Percentiles rank a stretch among this genome's conserved stretches.
phyloP scores from a whole-genome alignment of 225 moss, liverwort and hornwort species.

The Pseudisothecium myosuroides region DNA sequence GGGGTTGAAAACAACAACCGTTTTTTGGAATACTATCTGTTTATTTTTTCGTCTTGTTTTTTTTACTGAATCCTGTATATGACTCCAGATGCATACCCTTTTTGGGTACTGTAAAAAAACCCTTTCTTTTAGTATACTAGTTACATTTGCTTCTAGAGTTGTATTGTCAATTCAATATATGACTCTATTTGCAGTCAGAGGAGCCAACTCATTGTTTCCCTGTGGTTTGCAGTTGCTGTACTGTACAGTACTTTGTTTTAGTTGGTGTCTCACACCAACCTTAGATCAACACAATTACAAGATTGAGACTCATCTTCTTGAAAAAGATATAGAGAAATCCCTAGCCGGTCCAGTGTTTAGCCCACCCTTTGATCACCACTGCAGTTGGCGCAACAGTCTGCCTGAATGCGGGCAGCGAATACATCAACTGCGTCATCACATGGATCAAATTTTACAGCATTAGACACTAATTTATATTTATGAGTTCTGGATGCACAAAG shows the following conservation, averaged over 20 bases:
- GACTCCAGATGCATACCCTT: background rate
- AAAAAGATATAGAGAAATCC: background rate
- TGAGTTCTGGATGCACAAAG: background rate
- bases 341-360: constrained; percentile 25
- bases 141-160: background rate
- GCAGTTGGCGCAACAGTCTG: constrained; percentile 19
- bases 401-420: constrained; percentile 20
- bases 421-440: constrained; percentile 19
- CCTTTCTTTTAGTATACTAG: no score
- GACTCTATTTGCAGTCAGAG: background rate
- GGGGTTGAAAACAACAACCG: no score
- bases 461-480: background rate
- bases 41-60: no score
- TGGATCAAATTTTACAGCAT: background rate
- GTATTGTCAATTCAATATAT: background rate
- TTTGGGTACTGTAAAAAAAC: no score
- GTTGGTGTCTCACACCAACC: background rate
- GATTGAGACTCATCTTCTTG: background rate
- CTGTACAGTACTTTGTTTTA: no score
- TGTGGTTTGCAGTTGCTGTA: background rate
- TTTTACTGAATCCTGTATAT: background rate
- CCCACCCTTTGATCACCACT: constrained; percentile 35
- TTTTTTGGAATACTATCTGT: background rate
- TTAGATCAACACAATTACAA: background rate
- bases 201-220: background rate